These are phyloP conservation scores for Amanita jacksonii DNA, from an alignment of 768 basidiomycete species.

Conservation along the genomic window DNA sequence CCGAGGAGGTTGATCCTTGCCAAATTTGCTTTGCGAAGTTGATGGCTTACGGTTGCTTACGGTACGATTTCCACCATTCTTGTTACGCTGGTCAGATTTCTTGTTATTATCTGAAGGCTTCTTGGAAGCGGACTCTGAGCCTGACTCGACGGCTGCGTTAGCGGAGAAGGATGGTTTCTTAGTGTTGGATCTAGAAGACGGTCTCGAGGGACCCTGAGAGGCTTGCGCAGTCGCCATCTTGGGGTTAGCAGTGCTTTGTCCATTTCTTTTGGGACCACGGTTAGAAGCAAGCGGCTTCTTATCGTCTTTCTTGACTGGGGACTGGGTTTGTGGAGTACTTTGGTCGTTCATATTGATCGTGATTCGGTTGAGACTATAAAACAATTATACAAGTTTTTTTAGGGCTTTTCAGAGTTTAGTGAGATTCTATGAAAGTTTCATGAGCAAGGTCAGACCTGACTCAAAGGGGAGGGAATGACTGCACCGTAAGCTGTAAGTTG, in stretches of 20 bases:
- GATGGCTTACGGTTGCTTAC: constrained; percentile 49
- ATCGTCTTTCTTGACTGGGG: constrained; percentile 60
- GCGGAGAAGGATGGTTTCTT: constrained; percentile 41
- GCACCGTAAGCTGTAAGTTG: constrained; percentile 35
- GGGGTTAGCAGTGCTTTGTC: constrained; percentile 42
- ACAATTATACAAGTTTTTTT: constrained; percentile 38
- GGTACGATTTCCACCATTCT: constrained; percentile 37
- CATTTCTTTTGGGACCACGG: constrained; percentile 42
- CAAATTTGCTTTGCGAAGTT: constrained; percentile 46
- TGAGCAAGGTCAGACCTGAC: constrained; percentile 1
- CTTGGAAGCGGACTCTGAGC: constrained; percentile 59
- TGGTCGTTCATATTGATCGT: constrained; percentile 90
- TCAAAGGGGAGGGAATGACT: constrained; percentile 2
- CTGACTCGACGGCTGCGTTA: constrained; percentile 46
- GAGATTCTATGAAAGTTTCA: not conserved
- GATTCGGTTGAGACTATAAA: constrained; percentile 36
- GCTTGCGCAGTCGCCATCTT: constrained; percentile 34
- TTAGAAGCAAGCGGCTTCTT: constrained; percentile 49
- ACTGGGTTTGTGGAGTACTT: constrained; percentile 48
- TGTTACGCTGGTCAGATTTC: constrained; percentile 49
- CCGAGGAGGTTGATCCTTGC: constrained; percentile 35
- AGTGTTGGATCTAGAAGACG: constrained; percentile 58
- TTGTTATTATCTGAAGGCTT: constrained; percentile 48
- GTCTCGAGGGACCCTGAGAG: constrained; percentile 38
- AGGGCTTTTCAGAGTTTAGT: constrained; percentile 20